Evolutionary conservation across 257 asterid genomes (phyloP).

Genomic region (Solanum chiquidenum): DNA sequence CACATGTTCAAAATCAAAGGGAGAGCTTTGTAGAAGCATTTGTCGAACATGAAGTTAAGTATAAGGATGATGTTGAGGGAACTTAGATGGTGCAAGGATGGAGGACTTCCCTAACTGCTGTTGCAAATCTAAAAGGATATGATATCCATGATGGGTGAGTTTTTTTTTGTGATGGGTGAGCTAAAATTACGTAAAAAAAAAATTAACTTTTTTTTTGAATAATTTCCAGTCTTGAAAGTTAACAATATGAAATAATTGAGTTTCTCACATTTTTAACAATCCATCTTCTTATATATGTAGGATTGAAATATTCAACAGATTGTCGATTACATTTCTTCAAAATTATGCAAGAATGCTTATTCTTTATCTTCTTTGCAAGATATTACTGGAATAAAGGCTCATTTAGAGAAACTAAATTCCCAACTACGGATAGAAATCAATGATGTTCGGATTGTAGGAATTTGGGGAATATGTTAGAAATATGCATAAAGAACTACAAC

Average conservation of each 20-base stretch:
- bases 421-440: neutral
- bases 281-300: too few species aligned
- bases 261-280: too few species aligned
- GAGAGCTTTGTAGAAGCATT: neutral
- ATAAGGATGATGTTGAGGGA: neutral
- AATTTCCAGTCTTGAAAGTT: too few species aligned
- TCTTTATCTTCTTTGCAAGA: neutral
- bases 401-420: neutral
- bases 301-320: too few species aligned
- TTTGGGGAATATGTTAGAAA: too few species aligned
- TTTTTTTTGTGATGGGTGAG: too few species aligned
- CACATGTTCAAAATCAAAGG: neutral
- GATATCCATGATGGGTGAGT: neutral
- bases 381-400: neutral
- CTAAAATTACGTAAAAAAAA: too few species aligned
- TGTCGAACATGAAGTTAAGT: neutral
- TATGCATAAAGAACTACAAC: too few species aligned
- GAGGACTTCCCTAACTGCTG: neutral
- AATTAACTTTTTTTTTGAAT: too few species aligned
- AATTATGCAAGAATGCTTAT: too few species aligned
- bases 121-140: neutral
- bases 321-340: too few species aligned
- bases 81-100: neutral
- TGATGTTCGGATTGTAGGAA: neutral
- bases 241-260: too few species aligned